Evolutionary conservation across 2,329 filamentous ascomycete species (phyloP), one percentile per base, ranked within the genome.

Genomic region (Trichoderma cornu-damae): DNA sequence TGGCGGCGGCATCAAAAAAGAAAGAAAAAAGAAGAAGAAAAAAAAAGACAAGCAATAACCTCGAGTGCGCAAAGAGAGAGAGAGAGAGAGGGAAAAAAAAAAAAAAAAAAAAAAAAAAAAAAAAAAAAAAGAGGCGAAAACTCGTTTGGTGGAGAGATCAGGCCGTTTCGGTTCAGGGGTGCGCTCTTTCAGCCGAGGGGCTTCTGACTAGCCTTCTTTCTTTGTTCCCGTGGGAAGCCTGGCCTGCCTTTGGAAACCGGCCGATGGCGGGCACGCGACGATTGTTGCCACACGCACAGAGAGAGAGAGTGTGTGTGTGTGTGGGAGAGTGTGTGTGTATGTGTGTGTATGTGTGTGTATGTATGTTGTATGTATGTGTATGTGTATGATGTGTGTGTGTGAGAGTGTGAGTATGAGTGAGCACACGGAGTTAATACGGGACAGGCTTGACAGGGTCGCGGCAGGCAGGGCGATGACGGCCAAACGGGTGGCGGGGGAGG

Each of bases 1-100:
- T 72, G 60, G 44, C 63, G 62, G 30, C 57, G 34, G 50, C 50
- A 54, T 56, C 30, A 49, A 47, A 38, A 37, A 26, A 40, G n/a
- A n/a, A n/a, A n/a, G n/a, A n/a, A n/a, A n/a, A n/a, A n/a, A n/a
- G n/a, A n/a, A n/a, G n/a, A n/a, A n/a, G n/a, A n/a, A n/a, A n/a
- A n/a, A n/a, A n/a, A n/a, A n/a, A n/a, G n/a, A 38, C 32, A 24
- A 37, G n/a, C 32, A 24, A 4, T n/a, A 38, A 24, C 42, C 7
- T 43, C 40, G 49, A 34, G 16, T 28, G 48, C 34, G 49, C 38
- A 37, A 26, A 40, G n/a, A n/a, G n/a, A n/a, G n/a, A n/a, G n/a
- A n/a, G n/a, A 47, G n/a, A n/a, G n/a, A n/a, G n/a, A n/a, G n/a
- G n/a, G n/a, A n/a, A n/a, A n/a, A n/a, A n/a, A n/a, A n/a, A n/a